These are phyloP conservation scores for Glarea lozoyensis DNA, from an alignment of 495 filamentous ascomycete genomes.

Conservation along the genomic window DNA sequence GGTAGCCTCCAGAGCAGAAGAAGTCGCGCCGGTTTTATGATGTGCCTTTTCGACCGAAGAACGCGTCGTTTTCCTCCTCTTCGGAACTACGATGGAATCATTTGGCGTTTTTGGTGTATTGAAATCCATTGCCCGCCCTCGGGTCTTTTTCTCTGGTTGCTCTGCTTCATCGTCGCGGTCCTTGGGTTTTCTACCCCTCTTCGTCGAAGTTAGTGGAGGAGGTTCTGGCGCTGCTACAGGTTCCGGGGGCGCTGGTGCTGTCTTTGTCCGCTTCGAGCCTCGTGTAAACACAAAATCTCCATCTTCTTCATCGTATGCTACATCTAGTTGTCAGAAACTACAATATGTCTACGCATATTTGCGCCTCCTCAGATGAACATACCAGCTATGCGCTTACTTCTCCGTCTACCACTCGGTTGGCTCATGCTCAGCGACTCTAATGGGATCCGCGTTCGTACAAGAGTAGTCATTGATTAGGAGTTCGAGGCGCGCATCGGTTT, in stretches of 20 bases:
- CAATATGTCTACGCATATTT: background rate
- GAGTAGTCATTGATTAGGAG: constrained; percentile 47
- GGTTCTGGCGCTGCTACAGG: constrained; percentile 27
- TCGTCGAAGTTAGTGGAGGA: constrained; percentile 24
- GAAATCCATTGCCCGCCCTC: constrained; percentile 16
- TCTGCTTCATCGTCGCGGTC: constrained; percentile 22
- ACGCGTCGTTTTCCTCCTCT: constrained; percentile 31
- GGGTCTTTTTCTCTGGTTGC: constrained; percentile 8
- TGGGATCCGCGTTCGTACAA: constrained; percentile 48
- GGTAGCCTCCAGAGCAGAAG: constrained; percentile 1
- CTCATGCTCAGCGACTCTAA: constrained; percentile 52
- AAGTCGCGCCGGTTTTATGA: constrained; percentile 4
- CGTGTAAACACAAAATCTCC: constrained; percentile 56
- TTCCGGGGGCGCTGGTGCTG: constrained; percentile 27
- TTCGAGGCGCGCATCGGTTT: constrained; percentile 16
- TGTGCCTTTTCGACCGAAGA: constrained; percentile 22
- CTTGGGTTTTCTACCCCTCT: constrained; percentile 33
- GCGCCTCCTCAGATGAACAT: constrained; percentile 15
- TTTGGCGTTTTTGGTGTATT: constrained; percentile 26
- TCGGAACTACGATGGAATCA: constrained; percentile 14
- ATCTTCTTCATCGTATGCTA: constrained; percentile 56
- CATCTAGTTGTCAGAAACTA: constrained; percentile 14
- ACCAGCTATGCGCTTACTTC: constrained; percentile 48
- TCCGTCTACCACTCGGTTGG: constrained; percentile 42
- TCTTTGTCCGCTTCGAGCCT: constrained; percentile 42